Evolutionary conservation across 768 basidiomycete genomes (phyloP).

Genomic region (Mycena epipterygia): DNA sequence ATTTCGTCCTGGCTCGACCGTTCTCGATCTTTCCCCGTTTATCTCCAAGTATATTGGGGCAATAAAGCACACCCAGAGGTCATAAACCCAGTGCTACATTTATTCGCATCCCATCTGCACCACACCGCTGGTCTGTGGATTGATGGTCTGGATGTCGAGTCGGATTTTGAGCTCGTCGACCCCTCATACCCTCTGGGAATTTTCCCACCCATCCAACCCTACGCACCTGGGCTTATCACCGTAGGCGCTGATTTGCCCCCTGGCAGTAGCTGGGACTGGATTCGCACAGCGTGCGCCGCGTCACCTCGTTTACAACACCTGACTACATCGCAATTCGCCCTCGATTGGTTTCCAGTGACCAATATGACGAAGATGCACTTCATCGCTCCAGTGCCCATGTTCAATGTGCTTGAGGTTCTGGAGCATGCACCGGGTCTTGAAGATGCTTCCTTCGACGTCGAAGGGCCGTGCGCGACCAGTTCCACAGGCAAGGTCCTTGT

Average conservation of each 20-base stretch:
- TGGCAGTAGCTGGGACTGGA: conserved; percentile 24
- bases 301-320: conserved; percentile 18
- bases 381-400: conserved; percentile 17
- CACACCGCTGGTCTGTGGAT: conserved; percentile 18
- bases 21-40: conserved; percentile 20
- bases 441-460: conserved; percentile 14
- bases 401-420: conserved; percentile 11
- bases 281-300: conserved; percentile 7
- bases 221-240: conserved; percentile 14
- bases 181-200: conserved; percentile 3
- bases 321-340: not conserved
- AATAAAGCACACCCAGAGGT: not conserved
- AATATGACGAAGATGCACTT: conserved; percentile 19
- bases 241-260: conserved; percentile 23
- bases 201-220: not conserved
- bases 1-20: conserved; percentile 31
- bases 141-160: conserved; percentile 24
- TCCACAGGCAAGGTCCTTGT: conserved; percentile 8
- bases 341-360: conserved; percentile 23
- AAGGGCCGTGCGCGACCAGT: conserved; percentile 11
- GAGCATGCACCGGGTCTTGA: conserved; percentile 15
- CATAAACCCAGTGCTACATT: conserved; percentile 5
- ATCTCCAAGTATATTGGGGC: conserved; percentile 26
- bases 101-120: conserved; percentile 17
- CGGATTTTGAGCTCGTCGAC: not conserved